These are phyloP conservation scores for Jatropha multifida DNA, from an alignment of 441 rosid species.

Conservation along the genomic window DNA sequence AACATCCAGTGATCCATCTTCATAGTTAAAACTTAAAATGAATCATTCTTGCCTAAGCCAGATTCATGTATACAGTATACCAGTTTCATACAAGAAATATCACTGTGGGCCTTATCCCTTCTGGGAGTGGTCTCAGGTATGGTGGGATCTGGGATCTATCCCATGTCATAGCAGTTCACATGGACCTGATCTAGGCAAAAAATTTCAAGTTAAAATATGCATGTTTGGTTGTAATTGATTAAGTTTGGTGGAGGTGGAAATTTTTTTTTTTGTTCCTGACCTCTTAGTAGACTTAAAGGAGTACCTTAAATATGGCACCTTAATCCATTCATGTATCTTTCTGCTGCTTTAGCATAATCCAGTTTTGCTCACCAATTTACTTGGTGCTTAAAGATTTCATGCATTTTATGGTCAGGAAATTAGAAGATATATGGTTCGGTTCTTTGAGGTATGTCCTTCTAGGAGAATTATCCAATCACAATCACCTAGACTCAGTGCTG, in stretches of 20 bases:
- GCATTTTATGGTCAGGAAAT: slow-evolving; percentile 43
- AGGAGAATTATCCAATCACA: slow-evolving; percentile 55
- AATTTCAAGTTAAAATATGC: neutral
- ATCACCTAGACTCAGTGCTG: slow-evolving; percentile 41
- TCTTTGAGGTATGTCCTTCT: slow-evolving; percentile 72
- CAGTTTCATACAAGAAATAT: too few species aligned
- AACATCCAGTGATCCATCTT: neutral
- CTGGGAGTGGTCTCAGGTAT: too few species aligned
- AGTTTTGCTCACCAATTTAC: neutral
- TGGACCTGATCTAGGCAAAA: too few species aligned
- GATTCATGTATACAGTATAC: too few species aligned
- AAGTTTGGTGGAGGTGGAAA: neutral
- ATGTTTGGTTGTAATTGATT: neutral
- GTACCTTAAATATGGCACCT: neutral
- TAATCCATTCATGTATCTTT: slow-evolving; percentile 8
- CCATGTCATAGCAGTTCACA: too few species aligned
- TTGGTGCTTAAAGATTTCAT: neutral
- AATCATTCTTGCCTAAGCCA: too few species aligned
- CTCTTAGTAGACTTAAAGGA: neutral
- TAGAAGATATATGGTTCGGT: slow-evolving; percentile 92
- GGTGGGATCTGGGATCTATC: too few species aligned
- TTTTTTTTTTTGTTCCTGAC: neutral
- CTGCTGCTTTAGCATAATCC: neutral
- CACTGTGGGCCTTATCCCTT: too few species aligned
- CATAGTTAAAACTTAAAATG: too few species aligned